These are phyloP conservation scores for Sanghuangporus baumii DNA, from an alignment of 1,284 basidiomycete species.

Conservation along the genomic window DNA sequence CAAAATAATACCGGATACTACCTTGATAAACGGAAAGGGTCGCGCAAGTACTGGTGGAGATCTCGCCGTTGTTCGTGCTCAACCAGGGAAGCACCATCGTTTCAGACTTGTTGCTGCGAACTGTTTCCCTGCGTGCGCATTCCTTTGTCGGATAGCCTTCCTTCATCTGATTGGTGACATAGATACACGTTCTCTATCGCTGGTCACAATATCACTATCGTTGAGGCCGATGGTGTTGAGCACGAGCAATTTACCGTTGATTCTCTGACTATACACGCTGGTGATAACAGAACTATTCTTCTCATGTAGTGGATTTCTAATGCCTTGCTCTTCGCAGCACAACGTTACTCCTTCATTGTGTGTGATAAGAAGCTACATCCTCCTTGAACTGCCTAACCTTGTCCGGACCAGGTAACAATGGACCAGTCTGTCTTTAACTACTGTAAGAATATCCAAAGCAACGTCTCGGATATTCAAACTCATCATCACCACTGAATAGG, in stretches of 20 bases:
- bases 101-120: slow-evolving; percentile 36
- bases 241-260: slow-evolving; percentile 28
- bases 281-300: not conserved
- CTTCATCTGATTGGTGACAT: not conserved
- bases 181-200: slow-evolving; percentile 19
- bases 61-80: slow-evolving; percentile 32
- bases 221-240: slow-evolving; percentile 37
- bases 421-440: slow-evolving; percentile 30
- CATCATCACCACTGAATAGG: slow-evolving; percentile 15
- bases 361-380: not conserved
- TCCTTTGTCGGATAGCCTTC: slow-evolving; percentile 31
- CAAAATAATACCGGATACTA: slow-evolving; percentile 21
- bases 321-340: slow-evolving; percentile 17
- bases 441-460: slow-evolving; percentile 20
- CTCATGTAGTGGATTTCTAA: not conserved
- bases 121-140: slow-evolving; percentile 33
- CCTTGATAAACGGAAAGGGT: slow-evolving; percentile 46
- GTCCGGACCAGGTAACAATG: slow-evolving; percentile 21
- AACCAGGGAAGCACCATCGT: slow-evolving; percentile 28
- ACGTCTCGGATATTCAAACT: not conserved
- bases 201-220: slow-evolving; percentile 25
- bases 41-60: slow-evolving; percentile 26
- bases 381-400: not conserved
- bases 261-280: slow-evolving; percentile 26
- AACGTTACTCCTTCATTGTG: slow-evolving; percentile 37